Conservation (phyloP, 805 yeast genomes). For the Jamesozyma hellenica region DNA sequence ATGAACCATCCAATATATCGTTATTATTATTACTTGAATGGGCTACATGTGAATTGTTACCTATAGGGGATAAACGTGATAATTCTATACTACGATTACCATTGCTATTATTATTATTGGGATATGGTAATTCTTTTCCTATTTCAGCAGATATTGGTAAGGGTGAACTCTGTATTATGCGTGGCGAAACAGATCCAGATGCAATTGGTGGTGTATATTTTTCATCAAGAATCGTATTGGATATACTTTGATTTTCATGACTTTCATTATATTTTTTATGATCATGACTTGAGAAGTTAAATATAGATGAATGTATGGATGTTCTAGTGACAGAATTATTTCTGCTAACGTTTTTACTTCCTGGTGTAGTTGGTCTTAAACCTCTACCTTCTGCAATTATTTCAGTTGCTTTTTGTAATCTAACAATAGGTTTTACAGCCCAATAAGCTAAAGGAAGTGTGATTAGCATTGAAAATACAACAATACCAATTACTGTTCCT, state of each 20-base stretch:
- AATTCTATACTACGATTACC: too few species aligned
- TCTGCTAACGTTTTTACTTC: slow-evolving; percentile 14
- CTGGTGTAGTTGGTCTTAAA: slow-evolving; percentile 21
- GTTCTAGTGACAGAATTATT: slow-evolving; percentile 12
- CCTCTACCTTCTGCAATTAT: slow-evolving; percentile 35
- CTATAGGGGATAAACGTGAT: too few species aligned
- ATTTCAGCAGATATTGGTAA: not conserved
- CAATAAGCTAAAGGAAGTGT: slow-evolving; percentile 78
- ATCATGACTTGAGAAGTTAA: not conserved
- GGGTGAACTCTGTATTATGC: not conserved
- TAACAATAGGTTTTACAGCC: slow-evolving; percentile 74
- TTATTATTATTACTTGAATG: not conserved
- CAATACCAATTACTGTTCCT: slow-evolving; percentile 72
- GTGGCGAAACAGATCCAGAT: not conserved
- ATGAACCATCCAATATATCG: not conserved
- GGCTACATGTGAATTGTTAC: not conserved
- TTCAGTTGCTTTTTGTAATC: slow-evolving; percentile 75
- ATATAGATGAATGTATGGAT: slow-evolving; percentile 4
- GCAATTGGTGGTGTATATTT: not conserved
- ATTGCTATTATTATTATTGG: not conserved
- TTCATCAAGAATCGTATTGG: not conserved
- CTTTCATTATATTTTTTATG: not conserved
- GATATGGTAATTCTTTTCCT: not conserved
- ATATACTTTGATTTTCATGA: not conserved
- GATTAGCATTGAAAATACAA: slow-evolving; percentile 60